Evolutionary conservation across 495 filamentous ascomycete species (phyloP).

Genomic region (Friedmanniomyces endolithicus): DNA sequence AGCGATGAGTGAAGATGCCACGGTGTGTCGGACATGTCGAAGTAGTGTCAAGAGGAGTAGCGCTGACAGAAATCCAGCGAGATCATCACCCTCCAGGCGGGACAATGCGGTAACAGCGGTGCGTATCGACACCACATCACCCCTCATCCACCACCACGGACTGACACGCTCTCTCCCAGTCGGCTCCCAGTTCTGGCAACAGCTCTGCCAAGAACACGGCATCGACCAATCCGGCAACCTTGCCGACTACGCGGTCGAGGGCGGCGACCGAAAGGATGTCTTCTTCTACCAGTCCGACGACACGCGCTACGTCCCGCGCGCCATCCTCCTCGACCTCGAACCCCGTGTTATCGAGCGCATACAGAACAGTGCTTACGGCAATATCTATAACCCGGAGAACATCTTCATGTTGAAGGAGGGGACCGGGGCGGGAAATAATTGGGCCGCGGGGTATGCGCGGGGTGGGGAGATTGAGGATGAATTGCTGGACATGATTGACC

Average conservation of each 20-base stretch:
- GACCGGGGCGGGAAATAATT: constrained; percentile 90
- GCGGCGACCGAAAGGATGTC: constrained; percentile 94
- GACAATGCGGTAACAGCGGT: constrained; percentile 99
- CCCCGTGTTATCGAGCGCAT: constrained; percentile 86
- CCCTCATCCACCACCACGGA: neutral
- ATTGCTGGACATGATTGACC: constrained; percentile 98
- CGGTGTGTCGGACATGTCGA: constrained; percentile 7
- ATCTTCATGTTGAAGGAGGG: constrained; percentile 90
- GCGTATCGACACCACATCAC: constrained; percentile 25
- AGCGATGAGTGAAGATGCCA: constrained; percentile 16
- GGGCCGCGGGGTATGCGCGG: constrained; percentile 89
- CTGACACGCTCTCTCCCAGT: constrained; percentile 40
- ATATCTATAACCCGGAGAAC: constrained; percentile 99
- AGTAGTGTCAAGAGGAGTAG: neutral
- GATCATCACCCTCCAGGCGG: constrained; percentile 97
- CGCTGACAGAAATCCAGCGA: constrained; percentile 46
- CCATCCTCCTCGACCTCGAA: constrained; percentile 90
- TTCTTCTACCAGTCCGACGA: constrained; percentile 99
- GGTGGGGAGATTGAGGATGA: constrained; percentile 89
- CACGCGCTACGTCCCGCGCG: constrained; percentile 92
- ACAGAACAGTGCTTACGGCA: constrained; percentile 82
- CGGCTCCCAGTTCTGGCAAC: constrained; percentile 92
- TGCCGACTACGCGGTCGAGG: constrained; percentile 89
- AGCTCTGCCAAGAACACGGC: constrained; percentile 92
- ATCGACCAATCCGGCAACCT: constrained; percentile 95